Base-by-base conservation (phyloP, 1,284 basidiomycete genomes). In the Moesziomyces sp. region DNA sequence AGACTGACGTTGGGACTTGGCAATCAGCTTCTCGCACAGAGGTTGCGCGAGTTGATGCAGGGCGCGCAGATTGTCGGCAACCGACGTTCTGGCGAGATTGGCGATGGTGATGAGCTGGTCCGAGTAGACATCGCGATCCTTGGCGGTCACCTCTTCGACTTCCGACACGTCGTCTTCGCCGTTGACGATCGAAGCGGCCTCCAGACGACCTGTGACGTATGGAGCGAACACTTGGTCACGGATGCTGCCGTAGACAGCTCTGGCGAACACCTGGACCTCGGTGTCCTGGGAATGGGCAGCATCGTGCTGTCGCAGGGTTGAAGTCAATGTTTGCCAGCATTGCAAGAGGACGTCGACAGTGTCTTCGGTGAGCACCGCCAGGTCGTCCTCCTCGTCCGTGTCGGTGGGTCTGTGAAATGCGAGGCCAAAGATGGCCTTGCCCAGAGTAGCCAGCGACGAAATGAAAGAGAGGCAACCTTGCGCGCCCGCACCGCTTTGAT, bases 71-170 rank as follows among this genome's bases (percentile, higher is more conserved):
- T 52, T 74, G 52, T 59, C 62, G 35, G 58, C 58, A 9, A 64
- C 62, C 24, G 61, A 74, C 16, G 54, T 60, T 6, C 80, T 64
- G 7, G 76, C 81, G 1, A 81, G 62, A 23, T 57, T 59, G 49
- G 80, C 76, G n/a, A 80, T 69, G 24, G 63, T 68, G 46, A 73
- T 71, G 35, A 82, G 68, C 50, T 81, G 76, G 16, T 81, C 80
- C 16, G 74, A 77, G 45, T 79, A 82, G 44, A 70, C 24, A 18
- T 80, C 78, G 4, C 67, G 71, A 54, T 83, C 81, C 49, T 74
- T 69, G 30, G 61, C 56, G 7, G 66, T 23, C 46, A 61, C 73
- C 23, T 76, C 74, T 43, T 74, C 77, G 21, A 71, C 50, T 57
- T 80, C 78, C 6, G 73, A 74, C 45, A 61, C 46, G 51, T 77